Evolutionary conservation across 495 filamentous ascomycete species (phyloP), one percentile per base, ranked within the genome.

Genomic region (Aspergillus sclerotiicarbonarius): DNA sequence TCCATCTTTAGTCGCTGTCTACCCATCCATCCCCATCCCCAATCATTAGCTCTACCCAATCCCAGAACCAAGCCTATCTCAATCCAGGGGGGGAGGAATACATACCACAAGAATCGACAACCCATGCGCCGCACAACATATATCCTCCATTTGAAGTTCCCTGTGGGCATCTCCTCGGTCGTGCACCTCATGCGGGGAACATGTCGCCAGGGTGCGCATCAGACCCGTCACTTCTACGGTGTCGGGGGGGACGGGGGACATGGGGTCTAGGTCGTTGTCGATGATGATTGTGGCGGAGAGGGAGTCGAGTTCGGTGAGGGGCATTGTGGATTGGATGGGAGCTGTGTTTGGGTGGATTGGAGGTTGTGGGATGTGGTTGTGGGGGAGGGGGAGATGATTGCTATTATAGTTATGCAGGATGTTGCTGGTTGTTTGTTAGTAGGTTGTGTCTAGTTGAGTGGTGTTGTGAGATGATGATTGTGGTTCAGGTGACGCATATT

Each of bases 61-160:
- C n/a, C n/a, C n/a, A n/a, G n/a, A n/a, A n/a, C n/a, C n/a, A n/a
- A n/a, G n/a, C n/a, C n/a, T n/a, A n/a, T n/a, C n/a, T n/a, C n/a
- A n/a, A n/a, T n/a, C n/a, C n/a, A n/a, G n/a, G n/a, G n/a, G n/a
- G n/a, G n/a, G n/a, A n/a, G n/a, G n/a, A 12, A 41, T 46, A 29
- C 69, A 59, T 72, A 82, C 81, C 54, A 85, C 70, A 13, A 85
- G 65, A 29, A 86, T 73, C 10, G 81, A 84, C 46, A 87, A 62
- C 4, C 84, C 84, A 69, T 85, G 82, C 0, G 83, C 83, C 13
- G 78, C 76, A 58, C 84, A 86, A 64, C 83, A 87, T 8, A 87
- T 77, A 62, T 76, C 69, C 51, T 80, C 80, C 77, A 85, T 80
- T 10, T 75, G 66, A 32, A 84, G 48, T 47, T 84, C 81, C 53